Conservation (phyloP, 139 green algal genomes). For the Cymbomonas tetramitiformis region DNA sequence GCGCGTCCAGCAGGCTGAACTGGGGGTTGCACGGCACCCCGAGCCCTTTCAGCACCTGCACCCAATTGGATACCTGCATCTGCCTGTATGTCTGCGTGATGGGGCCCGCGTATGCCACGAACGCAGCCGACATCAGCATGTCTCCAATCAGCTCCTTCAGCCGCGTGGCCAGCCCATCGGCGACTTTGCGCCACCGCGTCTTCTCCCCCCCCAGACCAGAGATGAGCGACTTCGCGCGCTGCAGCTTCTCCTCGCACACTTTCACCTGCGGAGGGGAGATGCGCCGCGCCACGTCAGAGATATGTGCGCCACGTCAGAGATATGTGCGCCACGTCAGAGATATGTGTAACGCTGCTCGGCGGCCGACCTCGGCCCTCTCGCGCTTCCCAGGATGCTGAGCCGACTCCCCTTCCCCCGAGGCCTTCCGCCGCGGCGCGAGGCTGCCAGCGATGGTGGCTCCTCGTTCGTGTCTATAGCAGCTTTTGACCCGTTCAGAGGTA, state of each 20-base stretch:
- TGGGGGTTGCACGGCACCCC: conserved; percentile 28
- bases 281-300: no score
- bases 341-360: no score
- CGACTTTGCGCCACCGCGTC: conserved; percentile 33
- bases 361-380: no score
- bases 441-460: no score
- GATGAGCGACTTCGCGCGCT: conserved; percentile 50
- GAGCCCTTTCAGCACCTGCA: conserved; percentile 24
- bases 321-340: no score
- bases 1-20: conserved; percentile 28
- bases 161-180: conserved; percentile 26
- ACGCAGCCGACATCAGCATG: conserved; percentile 39
- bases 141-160: conserved; percentile 41
- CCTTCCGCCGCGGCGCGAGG: no score
- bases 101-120: conserved; percentile 46
- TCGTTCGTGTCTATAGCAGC: no score
- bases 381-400: no score
- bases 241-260: conserved; percentile 44
- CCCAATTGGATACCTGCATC: conserved; percentile 26
- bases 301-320: no score
- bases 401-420: no score
- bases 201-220: conserved; percentile 44
- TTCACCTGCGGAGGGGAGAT: no score
- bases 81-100: conserved; percentile 43
- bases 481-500: no score